Evolutionary conservation across 768 basidiomycete species (phyloP), one percentile per base, ranked within the genome.

Genomic region (Neoboletus subvelutipes): DNA sequence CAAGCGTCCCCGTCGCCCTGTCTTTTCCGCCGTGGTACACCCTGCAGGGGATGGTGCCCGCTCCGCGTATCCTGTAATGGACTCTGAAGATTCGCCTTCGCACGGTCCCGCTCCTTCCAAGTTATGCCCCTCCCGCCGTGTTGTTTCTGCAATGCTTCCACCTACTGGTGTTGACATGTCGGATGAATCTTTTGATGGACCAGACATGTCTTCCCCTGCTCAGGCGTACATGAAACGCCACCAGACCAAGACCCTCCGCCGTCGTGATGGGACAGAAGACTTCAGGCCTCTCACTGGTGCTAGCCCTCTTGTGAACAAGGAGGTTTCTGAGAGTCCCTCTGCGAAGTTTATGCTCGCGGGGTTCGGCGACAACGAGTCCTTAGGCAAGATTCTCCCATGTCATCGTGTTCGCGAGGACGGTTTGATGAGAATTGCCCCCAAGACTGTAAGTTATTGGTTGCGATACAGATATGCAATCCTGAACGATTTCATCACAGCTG

Each of bases 391-490:
- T 62, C 72, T 99, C 58, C 95, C 95, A 33, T 99, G 97, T 73
- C 88, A 93, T 69, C 84, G 88, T 50, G 95, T 97, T 47, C 86
- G 87, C 45, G 95, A 98, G 67, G 97, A 99, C 67, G 96, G 97
- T 4, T 71, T 99, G 50, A 96, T 98, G 86, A 83, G 97, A 63
- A 90, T 99, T 58, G 87, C 80, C 39, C 73, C 80, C 31, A 72
- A 83, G 60, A 98, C 94, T 59, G 94, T 97, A 65, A 69, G 85
- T 79, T 10, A 43, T 57, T 45, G 9, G 1, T 39, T 37, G 17
- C 41, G 54, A 26, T 20, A 3, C n/a, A 1, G 18, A 5, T n/a
- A 11, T 17, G 11, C 43, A 22, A 52, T 31, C 39, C 24, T 46
- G 48, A 56, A 43, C 11, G 1, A 43, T 56, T 41, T 45, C 62